Conservation (phyloP, 495 filamentous ascomycete genomes). For the Bombardia bombarda region DNA sequence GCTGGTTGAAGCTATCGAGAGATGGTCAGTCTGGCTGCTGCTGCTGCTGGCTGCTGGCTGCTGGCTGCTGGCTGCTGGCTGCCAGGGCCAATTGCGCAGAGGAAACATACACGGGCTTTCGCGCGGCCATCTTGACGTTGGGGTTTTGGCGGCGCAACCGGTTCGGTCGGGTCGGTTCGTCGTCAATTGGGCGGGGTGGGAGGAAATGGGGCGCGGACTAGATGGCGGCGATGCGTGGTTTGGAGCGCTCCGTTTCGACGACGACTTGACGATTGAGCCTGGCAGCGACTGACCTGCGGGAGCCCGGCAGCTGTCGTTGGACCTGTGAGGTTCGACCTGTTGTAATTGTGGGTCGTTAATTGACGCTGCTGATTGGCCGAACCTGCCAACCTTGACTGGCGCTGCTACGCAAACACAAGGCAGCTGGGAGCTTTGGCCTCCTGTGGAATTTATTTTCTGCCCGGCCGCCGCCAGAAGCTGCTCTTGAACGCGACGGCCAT, state of each 20-base stretch:
- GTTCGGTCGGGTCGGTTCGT: conserved; percentile 19
- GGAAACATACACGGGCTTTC: conserved; percentile 38
- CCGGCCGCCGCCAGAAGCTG: too few relatives aligned
- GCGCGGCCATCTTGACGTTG: conserved; percentile 38
- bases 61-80: too few relatives aligned
- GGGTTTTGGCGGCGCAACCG: neutral
- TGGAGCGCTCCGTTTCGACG: too few relatives aligned
- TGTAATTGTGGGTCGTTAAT: too few relatives aligned
- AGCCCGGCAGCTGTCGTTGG: too few relatives aligned
- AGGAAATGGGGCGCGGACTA: too few relatives aligned
- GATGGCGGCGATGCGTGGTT: conserved; percentile 20
- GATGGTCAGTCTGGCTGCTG: conserved; percentile 17
- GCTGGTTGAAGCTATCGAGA: conserved; percentile 75
- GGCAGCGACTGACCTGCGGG: too few relatives aligned
- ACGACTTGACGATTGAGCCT: too few relatives aligned
- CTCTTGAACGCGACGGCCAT: too few relatives aligned
- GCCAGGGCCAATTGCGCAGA: neutral
- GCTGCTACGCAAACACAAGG: conserved; percentile 1
- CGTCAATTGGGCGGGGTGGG: conserved; percentile 14
- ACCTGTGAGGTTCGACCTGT: too few relatives aligned
- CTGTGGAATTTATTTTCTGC: conserved; percentile 1
- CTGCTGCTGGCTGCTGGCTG: too few relatives aligned
- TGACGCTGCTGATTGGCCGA: neutral
- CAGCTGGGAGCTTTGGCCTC: conserved; percentile 19
- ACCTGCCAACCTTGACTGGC: neutral